Evolutionary conservation across 176 grass and related monocot species (phyloP).

Genomic region (Puya raimondii): DNA sequence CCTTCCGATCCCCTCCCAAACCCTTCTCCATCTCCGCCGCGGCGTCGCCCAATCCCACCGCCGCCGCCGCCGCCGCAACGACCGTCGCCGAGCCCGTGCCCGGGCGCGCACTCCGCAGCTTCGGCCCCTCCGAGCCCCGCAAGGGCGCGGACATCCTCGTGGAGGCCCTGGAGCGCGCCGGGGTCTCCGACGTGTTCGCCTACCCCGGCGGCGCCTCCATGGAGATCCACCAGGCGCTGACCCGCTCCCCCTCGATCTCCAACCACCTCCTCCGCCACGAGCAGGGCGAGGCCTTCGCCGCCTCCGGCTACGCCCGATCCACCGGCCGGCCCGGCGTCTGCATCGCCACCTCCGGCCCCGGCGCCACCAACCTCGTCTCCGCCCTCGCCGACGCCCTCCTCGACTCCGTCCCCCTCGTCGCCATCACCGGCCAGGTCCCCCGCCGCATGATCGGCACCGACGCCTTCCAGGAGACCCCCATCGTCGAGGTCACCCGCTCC

Average conservation of each 20-base stretch:
- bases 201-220: slow-evolving; percentile 96
- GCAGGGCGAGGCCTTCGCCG: slow-evolving; percentile 86
- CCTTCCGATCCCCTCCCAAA: not conserved
- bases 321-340: slow-evolving; percentile 78
- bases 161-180: slow-evolving; percentile 80
- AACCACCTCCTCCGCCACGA: slow-evolving; percentile 97
- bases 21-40: not conserved
- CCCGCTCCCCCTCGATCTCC: slow-evolving; percentile 65
- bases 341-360: slow-evolving; percentile 88
- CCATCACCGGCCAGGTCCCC: slow-evolving; percentile 94
- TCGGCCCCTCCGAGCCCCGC: slow-evolving; percentile 46
- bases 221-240: slow-evolving; percentile 99
- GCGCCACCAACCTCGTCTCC: slow-evolving; percentile 94
- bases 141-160: slow-evolving; percentile 97
- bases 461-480: slow-evolving; percentile 97
- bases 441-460: slow-evolving; percentile 97
- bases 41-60: slow-evolving; percentile 1
- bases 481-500: slow-evolving; percentile 96
- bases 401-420: slow-evolving; percentile 84
- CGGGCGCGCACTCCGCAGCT: slow-evolving; percentile 36
- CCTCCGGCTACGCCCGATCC: slow-evolving; percentile 71
- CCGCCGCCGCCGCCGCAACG: slow-evolving; percentile 21
- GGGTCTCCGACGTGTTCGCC: slow-evolving; percentile 73
- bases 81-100: slow-evolving; percentile 3
- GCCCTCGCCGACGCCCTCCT: slow-evolving; percentile 92